Evolutionary conservation across 2,329 filamentous ascomycete species (phyloP).

Genomic region (Colletotrichum caudatum): DNA sequence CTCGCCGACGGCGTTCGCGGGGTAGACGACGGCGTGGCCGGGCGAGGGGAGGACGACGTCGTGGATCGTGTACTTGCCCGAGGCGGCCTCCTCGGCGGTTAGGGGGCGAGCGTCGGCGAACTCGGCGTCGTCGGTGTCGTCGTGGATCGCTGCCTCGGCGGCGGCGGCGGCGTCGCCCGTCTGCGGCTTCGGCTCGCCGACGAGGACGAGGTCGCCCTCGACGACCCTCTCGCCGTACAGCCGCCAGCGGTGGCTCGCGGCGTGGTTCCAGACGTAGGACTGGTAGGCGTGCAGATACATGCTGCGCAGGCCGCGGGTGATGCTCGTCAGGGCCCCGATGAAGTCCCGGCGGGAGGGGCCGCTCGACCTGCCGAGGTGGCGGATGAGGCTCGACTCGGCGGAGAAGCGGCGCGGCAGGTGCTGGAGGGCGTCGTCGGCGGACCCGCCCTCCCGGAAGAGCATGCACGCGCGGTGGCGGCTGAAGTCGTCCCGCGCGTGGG

Average conservation of each 20-base stretch:
- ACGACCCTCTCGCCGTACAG: conserved; percentile 79
- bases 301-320: conserved; percentile 83
- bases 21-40: conserved; percentile 90
- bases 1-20: conserved; percentile 82
- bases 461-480: conserved; percentile 83
- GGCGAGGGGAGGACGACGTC: conserved; percentile 94
- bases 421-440: conserved; percentile 70
- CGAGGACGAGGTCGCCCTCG: conserved; percentile 85
- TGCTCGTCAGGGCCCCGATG: conserved; percentile 81
- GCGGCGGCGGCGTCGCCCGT: conserved; percentile 47
- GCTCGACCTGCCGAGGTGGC: conserved; percentile 70
- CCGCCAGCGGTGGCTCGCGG: conserved; percentile 83
- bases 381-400: conserved; percentile 83
- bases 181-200: conserved; percentile 48
- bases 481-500: conserved; percentile 79
- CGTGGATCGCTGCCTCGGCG: conserved; percentile 60
- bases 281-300: conserved; percentile 99
- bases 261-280: conserved; percentile 92
- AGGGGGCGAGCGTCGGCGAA: conserved; percentile 74
- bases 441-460: conserved; percentile 72
- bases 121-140: conserved; percentile 69
- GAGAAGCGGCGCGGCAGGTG: conserved; percentile 83
- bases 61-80: conserved; percentile 82
- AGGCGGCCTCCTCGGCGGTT: conserved; percentile 80
- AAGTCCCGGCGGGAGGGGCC: conserved; percentile 72